phyloP scores from a whole-genome alignment of 1,284 basidiomycete species.

The Rhodotorula sp. region DNA sequence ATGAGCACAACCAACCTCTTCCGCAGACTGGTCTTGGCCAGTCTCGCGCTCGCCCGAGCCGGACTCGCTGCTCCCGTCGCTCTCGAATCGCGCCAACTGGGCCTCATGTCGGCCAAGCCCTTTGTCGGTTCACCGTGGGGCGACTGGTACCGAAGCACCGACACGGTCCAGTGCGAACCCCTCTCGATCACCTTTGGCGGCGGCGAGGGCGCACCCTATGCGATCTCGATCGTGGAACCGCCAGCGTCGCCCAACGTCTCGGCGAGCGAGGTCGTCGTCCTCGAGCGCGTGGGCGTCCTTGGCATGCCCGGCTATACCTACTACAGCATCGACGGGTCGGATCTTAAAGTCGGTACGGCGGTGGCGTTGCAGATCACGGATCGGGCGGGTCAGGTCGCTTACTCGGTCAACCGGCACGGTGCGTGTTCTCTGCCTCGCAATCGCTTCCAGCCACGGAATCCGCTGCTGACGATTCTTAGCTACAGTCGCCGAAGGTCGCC shows the following conservation, averaged over 20 bases:
- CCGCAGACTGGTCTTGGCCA: neutral
- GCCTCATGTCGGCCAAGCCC: neutral
- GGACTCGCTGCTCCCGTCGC: neutral
- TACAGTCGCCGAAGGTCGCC: constrained; percentile 8
- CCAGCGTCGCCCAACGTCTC: constrained; percentile 4
- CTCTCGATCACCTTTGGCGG: constrained; percentile 24
- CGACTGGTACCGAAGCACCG: constrained; percentile 11
- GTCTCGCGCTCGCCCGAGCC: neutral
- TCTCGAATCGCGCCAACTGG: constrained; percentile 2
- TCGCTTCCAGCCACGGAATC: neutral
- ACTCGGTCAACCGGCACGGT: constrained; percentile 14
- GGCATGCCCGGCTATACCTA: constrained; percentile 24
- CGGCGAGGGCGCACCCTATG: constrained; percentile 17
- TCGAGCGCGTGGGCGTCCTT: constrained; percentile 14
- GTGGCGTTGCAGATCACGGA: constrained; percentile 27
- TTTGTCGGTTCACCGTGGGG: constrained; percentile 20
- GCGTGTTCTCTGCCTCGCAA: neutral
- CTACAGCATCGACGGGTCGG: neutral
- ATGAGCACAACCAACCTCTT: neutral
- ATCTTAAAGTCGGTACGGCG: constrained; percentile 1
- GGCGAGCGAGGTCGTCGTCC: constrained; percentile 8
- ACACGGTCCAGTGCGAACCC: constrained; percentile 17
- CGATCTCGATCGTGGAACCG: constrained; percentile 15
- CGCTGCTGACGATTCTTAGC: neutral
- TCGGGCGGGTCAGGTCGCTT: constrained; percentile 8